These are phyloP conservation scores for Parachlorella kessleri DNA, from an alignment of 139 green algal genomes.

Conservation along the genomic window DNA sequence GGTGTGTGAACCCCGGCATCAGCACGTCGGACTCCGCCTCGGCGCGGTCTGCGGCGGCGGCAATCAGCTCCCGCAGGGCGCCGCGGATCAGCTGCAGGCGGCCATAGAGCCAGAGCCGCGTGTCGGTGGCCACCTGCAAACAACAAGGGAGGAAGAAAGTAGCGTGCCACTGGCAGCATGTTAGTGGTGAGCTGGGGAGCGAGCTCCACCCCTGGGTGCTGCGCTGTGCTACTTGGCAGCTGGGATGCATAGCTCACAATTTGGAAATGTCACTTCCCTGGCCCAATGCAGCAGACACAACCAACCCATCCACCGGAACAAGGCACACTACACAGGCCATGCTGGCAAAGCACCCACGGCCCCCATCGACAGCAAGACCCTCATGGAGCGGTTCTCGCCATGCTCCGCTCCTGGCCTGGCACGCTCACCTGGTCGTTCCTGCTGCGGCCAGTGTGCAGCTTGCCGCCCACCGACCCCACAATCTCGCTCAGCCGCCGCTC, in stretches of 20 bases:
- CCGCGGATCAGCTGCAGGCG: conserved; percentile 70
- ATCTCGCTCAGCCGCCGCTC: conserved; percentile 92
- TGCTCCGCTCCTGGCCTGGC: too few relatives aligned
- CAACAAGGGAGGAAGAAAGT: neutral
- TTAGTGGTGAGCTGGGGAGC: too few relatives aligned
- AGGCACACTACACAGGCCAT: too few relatives aligned
- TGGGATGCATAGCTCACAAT: too few relatives aligned
- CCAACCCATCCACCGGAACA: too few relatives aligned
- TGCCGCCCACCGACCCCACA: conserved; percentile 88
- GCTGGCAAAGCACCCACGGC: too few relatives aligned
- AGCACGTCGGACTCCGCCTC: conserved; percentile 89
- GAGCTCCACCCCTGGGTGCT: too few relatives aligned
- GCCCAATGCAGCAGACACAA: too few relatives aligned
- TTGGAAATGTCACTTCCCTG: too few relatives aligned
- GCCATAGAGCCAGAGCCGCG: conserved; percentile 89
- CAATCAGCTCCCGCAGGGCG: conserved; percentile 83
- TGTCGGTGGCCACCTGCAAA: conserved; percentile 93
- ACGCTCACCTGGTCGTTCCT: conserved; percentile 96
- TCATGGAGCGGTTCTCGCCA: too few relatives aligned
- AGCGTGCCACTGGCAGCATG: neutral
- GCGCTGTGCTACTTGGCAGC: too few relatives aligned
- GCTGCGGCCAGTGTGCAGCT: conserved; percentile 97
- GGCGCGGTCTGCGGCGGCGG: conserved; percentile 74
- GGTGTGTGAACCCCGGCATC: conserved; percentile 97
- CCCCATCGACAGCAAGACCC: too few relatives aligned